Evolutionary conservation across 768 basidiomycete genomes (phyloP), one percentile per base, ranked within the genome.

Genomic region (Rhodotorula sphaerocarpa): DNA sequence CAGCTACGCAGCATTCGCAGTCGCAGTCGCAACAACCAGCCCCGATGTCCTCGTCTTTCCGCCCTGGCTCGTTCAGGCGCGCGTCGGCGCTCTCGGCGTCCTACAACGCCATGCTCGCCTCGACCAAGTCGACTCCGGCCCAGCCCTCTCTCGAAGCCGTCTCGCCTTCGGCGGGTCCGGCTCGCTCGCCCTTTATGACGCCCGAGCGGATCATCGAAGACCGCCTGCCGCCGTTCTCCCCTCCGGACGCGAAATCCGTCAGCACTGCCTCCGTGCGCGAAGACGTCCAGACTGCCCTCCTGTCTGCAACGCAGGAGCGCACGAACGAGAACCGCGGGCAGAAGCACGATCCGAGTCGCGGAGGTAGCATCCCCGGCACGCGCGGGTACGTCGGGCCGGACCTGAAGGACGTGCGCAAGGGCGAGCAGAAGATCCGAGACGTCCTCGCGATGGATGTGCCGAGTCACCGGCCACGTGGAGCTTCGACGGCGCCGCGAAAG

Each of bases 391-490:
- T 39, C 25, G 36, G n/a, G 1, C 59, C 67, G 3, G 48, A 61
- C 39, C 53, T 43, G n/a, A 10, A 31, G 2, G 48, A 46, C 10
- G 59, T 57, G 2, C 41, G 63, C 14, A 18, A 30, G 30, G 63
- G 67, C 15, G 67, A 65, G 46, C 60, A 57, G 14, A 56, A 66
- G 50, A 65, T 66, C 11, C 45, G 68, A n/a, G 55, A 65, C 30
- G 57, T 63, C 3, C 55, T 65, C 42, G 68, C 64, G 3, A 60
- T 66, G 44, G 68, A 69, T 34, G 61, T 61, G 7, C 68, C 68
- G 5, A 36, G 30, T 15, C 68, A 69, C 27, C 60, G 68, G 4
- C 57, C 57, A 23, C 23, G 25, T 18, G 52, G n/a, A 5, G 7
- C 34, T 7, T n/a, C 46, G 12, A 30, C 9, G 34, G 34, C 55